Percentiles rank a stretch among this genome's conserved stretches.
Evolutionary conservation across 1,139 yeast species (phyloP).

Genomic region (Sugiyamaella neomexicana): DNA sequence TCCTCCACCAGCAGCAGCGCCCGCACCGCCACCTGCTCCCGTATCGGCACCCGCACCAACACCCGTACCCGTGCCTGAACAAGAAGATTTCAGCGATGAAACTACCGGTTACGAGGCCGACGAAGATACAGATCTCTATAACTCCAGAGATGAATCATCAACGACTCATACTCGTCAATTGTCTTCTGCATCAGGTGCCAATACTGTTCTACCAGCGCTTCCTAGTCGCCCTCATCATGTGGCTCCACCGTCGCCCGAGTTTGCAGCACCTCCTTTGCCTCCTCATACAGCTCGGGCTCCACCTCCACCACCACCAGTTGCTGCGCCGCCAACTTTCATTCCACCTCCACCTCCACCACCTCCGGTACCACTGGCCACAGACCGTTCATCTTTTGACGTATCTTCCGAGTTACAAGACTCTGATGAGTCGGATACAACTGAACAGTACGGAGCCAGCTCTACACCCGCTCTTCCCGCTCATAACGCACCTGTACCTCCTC

Average conservation of each 20-base stretch:
- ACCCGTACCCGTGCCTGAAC: constrained; percentile 8
- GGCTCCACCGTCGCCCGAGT: constrained; percentile 27
- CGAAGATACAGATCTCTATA: constrained; percentile 46
- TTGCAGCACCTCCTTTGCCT: constrained; percentile 29
- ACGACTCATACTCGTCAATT: constrained; percentile 19
- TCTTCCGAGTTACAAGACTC: constrained; percentile 15
- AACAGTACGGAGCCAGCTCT: constrained; percentile 21
- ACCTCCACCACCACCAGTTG: constrained; percentile 27
- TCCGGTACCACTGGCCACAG: no score
- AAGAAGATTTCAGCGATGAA: constrained; percentile 33
- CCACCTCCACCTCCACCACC: constrained; percentile 24
- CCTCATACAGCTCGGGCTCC: constrained; percentile 23
- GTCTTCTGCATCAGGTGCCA: constrained; percentile 1
- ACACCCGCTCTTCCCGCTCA: constrained; percentile 24
- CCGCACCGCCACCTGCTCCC: constrained; percentile 1
- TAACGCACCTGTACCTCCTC: constrained; percentile 13
- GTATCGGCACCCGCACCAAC: no score
- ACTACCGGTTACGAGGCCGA: constrained; percentile 55
- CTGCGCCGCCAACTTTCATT: constrained; percentile 23
- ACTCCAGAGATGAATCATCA: constrained; percentile 24
- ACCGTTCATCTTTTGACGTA: constrained; percentile 4
- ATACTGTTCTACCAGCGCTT: constrained; percentile 28
- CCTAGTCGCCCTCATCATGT: constrained; percentile 26
- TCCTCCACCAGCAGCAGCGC: neutral
- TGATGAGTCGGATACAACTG: constrained; percentile 14